Base-by-base conservation (phyloP, 805 yeast genomes). In the Sporopachydermia lactativora region DNA sequence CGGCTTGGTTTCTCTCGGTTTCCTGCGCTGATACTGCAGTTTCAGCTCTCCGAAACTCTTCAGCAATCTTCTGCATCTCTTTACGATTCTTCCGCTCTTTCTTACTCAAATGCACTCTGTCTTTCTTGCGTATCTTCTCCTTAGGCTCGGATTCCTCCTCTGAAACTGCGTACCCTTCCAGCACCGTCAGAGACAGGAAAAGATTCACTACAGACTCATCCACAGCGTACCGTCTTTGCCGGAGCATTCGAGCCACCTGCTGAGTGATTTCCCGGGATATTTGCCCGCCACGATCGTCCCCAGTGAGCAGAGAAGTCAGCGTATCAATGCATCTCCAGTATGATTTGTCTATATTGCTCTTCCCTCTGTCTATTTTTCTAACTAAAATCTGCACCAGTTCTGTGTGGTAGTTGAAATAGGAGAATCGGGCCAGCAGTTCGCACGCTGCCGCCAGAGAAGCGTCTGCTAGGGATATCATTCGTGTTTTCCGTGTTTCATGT, bases 31-130 rank as follows among this genome's bases (percentile, higher is more conserved):
- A 80, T 3, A 92, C 79, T 1, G 88, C 81, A 45, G 76, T 80
- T 57, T 92, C 95, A 4, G 97, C 97, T 47, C 66, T 71, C 48
- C 78, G 69, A 75, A 86, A 66, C 60, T 92, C 98, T 52, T 82
- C 84, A 45, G 89, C 97, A 44, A 92, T 89, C 48, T 70, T 75
- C 50, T 81, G 82, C 51, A 80, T 67, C 54, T 89, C 97, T 56
- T 88, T 88, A 47, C 94, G 71, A 15, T 75, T 80, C 52, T 92
- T 92, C 50, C 82, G 70, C 59, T 89, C 89, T 58, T 81, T 81
- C 57, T 89, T 89, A n/a, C 94, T 77, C 39, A 89, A 61, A 64
- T 88, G 95, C 3, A 84, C 85, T 49, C 96, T 69, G 57, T 92
- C 94, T 57, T 86, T 84, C 65, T 88, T 89, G 54, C 73, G 76